Percentiles rank a stretch among this genome's conserved stretches.
phyloP scores from a whole-genome alignment of 2,329 filamentous ascomycete species.

The Fusarium dimerum region DNA sequence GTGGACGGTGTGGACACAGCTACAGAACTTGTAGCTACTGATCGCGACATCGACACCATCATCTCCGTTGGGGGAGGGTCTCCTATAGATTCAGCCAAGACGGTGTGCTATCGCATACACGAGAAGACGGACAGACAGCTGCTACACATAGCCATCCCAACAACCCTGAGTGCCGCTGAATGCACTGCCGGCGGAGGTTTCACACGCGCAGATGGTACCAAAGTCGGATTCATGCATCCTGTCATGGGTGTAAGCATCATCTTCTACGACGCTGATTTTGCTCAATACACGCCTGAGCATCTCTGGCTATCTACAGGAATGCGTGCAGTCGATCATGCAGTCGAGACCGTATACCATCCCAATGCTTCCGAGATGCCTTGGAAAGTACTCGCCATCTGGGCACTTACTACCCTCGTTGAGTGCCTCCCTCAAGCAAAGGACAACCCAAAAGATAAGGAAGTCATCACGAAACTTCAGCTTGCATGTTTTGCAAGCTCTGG shows the following conservation, averaged over 20 bases:
- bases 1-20: slow-evolving; percentile 16
- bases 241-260: slow-evolving; percentile 19
- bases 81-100: slow-evolving; percentile 20
- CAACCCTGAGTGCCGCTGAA: slow-evolving; percentile 23
- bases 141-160: slow-evolving; percentile 17
- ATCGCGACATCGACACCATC: slow-evolving; percentile 12
- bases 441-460: slow-evolving; percentile 10
- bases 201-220: slow-evolving; percentile 22
- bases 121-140: slow-evolving; percentile 11
- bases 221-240: slow-evolving; percentile 25
- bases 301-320: slow-evolving; percentile 24
- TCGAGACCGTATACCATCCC: slow-evolving; percentile 25
- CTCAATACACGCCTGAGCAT: slow-evolving; percentile 14
- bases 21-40: slow-evolving; percentile 3
- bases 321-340: slow-evolving; percentile 23
- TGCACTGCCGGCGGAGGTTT: slow-evolving; percentile 27
- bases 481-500: slow-evolving; percentile 25
- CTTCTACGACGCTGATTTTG: slow-evolving; percentile 18
- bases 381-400: slow-evolving; percentile 21
- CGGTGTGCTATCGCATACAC: slow-evolving; percentile 27
- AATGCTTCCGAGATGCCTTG: slow-evolving; percentile 22
- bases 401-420: slow-evolving; percentile 7
- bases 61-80: slow-evolving; percentile 17
- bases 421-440: slow-evolving; percentile 6
- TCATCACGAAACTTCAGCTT: slow-evolving; percentile 21